Conservation (phyloP, 768 basidiomycete genomes). For the Phlebiopsis gigantea region DNA sequence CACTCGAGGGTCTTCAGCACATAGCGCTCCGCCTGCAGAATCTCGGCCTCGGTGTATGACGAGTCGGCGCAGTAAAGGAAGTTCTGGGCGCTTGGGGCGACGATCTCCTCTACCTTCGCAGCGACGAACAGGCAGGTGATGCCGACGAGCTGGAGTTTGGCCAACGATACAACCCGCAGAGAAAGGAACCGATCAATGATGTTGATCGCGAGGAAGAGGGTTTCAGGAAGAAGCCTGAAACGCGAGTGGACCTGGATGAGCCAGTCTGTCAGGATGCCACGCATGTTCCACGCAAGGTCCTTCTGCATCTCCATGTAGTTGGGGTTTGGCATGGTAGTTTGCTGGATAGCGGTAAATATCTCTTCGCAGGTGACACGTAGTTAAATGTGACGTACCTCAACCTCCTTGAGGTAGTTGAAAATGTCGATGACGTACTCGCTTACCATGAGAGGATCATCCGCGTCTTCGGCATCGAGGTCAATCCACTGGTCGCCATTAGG, state of each 20-base stretch:
- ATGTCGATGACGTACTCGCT: conserved; percentile 95
- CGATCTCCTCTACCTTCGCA: conserved; percentile 90
- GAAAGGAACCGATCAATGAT: conserved; percentile 69
- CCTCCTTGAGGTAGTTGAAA: conserved; percentile 81
- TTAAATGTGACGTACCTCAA: conserved; percentile 53
- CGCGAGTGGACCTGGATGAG: conserved; percentile 85
- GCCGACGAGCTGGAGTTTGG: conserved; percentile 76
- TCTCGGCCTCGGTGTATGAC: conserved; percentile 71
- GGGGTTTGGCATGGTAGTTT: conserved; percentile 73
- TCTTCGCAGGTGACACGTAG: conserved; percentile 10
- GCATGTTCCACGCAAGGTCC: conserved; percentile 86
- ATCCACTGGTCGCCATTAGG: conserved; percentile 72
- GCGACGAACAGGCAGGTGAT: conserved; percentile 84
- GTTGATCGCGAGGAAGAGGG: conserved; percentile 85
- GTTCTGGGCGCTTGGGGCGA: conserved; percentile 78
- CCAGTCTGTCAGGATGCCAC: conserved; percentile 89
- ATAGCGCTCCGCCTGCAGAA: conserved; percentile 86
- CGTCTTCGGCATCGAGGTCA: conserved; percentile 88
- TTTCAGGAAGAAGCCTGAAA: conserved; percentile 84
- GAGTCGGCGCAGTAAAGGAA: conserved; percentile 77
- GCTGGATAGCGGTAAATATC: conserved; percentile 34
- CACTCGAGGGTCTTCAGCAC: conserved; percentile 82
- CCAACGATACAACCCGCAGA: conserved; percentile 50
- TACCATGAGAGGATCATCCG: conserved; percentile 94
- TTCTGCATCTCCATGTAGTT: conserved; percentile 82